Base-by-base conservation (phyloP, 2,329 filamentous ascomycete species). In the Cytospora paraplurivora region DNA sequence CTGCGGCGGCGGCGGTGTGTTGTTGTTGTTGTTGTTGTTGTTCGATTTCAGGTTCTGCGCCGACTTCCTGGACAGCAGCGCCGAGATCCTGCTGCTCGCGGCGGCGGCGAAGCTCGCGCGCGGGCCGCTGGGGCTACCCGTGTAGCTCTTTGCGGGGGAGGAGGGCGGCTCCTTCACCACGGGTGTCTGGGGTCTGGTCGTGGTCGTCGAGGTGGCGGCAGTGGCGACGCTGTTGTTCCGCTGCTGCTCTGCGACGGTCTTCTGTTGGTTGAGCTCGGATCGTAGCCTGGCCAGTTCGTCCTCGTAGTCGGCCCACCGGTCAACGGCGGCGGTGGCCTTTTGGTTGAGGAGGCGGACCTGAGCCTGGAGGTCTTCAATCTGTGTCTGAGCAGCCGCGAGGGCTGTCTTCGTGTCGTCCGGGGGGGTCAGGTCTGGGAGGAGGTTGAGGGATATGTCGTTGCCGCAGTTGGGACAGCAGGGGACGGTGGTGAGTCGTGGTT, bases 251-350 rank as follows among this genome's bases (percentile, higher is more conserved):
- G 27, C 27, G 27, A 4, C 27, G 4, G 27, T 27, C 27, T 51
- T 73, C 66, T 38, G 56, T 27, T 17, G 53, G 4, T 17, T 59
- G 13, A 71, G 76, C 77, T 68, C 62, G 50, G 37, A 13, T 7
- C 85, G 85, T 61, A 92, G 79, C 52, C 76, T 79, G 52, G 85
- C 80, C 49, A 93, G 82, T 73, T 93, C 89, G 75, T 92, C 90
- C 76, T 94, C 91, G 80, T 92, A 93, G 78, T 92, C 88, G 71
- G 90, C 89, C 83, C 84, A 88, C 72, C 82, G 84, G 74, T 87
- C 83, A 67, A 86, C 82, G 73, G 81, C 80, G 38, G 86, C 85
- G 3, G 87, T 83, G 62, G 88, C 88, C 75, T 91, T 92, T 69
- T 90, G 81, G 74, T 87, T 91, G 64, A 93, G 82, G 60, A 87